Conservation (phyloP, 768 basidiomycete species). For the Mycena olivaceomarginata region DNA sequence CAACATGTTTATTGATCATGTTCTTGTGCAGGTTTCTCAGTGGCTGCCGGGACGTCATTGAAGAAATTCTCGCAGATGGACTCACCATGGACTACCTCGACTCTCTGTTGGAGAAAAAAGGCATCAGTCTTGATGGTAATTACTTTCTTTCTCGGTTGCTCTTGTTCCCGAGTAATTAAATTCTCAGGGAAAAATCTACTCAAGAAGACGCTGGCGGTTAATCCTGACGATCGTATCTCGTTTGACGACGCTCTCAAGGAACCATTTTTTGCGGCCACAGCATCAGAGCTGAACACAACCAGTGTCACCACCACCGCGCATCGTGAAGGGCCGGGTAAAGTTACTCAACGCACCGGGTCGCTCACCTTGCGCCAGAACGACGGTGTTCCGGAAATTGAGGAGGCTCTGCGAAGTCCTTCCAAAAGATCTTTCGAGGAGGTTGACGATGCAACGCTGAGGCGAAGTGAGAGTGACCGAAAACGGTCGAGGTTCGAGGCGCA, state of each 20-base stretch:
- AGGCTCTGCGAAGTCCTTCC: neutral
- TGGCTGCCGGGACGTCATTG: neutral
- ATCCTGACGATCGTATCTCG: constrained; percentile 1
- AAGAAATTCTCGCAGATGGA: neutral
- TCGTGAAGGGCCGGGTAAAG: neutral
- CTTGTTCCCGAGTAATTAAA: neutral
- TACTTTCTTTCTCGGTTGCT: too few relatives aligned
- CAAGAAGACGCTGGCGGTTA: neutral
- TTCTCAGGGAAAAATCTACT: constrained; percentile 5
- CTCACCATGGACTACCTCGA: too few relatives aligned
- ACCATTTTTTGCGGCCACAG: neutral
- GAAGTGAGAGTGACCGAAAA: neutral
- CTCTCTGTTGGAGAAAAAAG: neutral
- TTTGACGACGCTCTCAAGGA: constrained; percentile 20
- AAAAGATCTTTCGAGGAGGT: neutral
- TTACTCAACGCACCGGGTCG: constrained; percentile 9
- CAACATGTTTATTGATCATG: neutral
- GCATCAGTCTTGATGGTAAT: constrained; percentile 1
- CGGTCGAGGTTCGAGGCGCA: neutral
- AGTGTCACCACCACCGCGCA: neutral
- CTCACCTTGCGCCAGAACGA: neutral
- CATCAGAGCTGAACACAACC: neutral
- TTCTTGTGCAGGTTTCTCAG: neutral
- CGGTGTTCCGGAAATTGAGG: neutral
- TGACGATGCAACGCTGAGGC: neutral